Percentiles rank a stretch among this genome's conserved stretches.
phyloP scores from a whole-genome alignment of 2,329 filamentous ascomycete genomes.

The Monascus ruber region DNA sequence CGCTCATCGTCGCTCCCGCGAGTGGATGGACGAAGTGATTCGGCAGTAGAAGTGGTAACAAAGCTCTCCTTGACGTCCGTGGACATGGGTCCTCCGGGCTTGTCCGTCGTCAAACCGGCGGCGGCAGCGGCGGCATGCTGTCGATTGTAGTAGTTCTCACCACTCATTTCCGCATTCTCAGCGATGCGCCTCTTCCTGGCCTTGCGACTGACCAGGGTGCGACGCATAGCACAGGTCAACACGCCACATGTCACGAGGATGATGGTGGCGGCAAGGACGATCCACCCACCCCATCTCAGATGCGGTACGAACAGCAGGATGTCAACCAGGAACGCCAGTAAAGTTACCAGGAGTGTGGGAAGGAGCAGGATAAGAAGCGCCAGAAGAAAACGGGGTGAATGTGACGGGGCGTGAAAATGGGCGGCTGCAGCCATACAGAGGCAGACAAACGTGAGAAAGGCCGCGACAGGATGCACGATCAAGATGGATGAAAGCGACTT shows the following conservation, averaged over 20 bases:
- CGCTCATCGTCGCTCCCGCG: slow-evolving; percentile 30
- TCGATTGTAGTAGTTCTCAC: slow-evolving; percentile 76
- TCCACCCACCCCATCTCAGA: slow-evolving; percentile 85
- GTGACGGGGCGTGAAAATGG: slow-evolving; percentile 77
- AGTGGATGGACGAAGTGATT: slow-evolving; percentile 26
- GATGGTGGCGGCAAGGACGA: slow-evolving; percentile 81
- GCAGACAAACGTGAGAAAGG: slow-evolving; percentile 74
- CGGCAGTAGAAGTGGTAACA: slow-evolving; percentile 44
- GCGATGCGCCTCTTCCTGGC: slow-evolving; percentile 85
- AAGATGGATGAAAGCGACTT: slow-evolving; percentile 74
- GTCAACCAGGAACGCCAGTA: slow-evolving; percentile 85
- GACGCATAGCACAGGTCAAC: slow-evolving; percentile 87
- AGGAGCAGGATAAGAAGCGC: slow-evolving; percentile 76
- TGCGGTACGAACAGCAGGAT: slow-evolving; percentile 91
- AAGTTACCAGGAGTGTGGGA: slow-evolving; percentile 68
- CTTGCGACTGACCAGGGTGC: slow-evolving; percentile 82
- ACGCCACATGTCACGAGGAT: slow-evolving; percentile 71
- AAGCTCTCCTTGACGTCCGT: slow-evolving; percentile 47
- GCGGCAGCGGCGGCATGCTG: slow-evolving; percentile 29
- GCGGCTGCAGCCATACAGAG: slow-evolving; percentile 67
- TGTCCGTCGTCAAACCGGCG: slow-evolving; percentile 10
- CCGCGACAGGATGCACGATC: slow-evolving; percentile 85
- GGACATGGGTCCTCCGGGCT: slow-evolving; percentile 20
- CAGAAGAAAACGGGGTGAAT: slow-evolving; percentile 81
- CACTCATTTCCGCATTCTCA: slow-evolving; percentile 95